Evolutionary conservation across 805 yeast species (phyloP).

Genomic region (Sugiyamaella floridensis): DNA sequence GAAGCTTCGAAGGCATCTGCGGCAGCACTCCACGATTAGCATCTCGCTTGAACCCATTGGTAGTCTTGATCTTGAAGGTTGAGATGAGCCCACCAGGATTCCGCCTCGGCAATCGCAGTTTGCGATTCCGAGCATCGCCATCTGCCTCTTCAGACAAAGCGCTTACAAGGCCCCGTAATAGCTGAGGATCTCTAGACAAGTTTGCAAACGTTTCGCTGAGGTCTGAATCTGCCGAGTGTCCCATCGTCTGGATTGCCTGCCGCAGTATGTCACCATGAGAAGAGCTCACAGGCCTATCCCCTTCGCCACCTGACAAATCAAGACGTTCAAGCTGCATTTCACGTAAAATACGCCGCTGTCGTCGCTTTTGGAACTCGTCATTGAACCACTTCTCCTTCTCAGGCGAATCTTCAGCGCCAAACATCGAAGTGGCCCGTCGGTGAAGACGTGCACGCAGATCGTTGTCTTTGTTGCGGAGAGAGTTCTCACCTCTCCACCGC

Average conservation of each 20-base stretch:
- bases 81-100: constrained; percentile 8
- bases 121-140: background rate
- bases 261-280: background rate
- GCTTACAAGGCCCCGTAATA: background rate
- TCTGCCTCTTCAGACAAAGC: background rate
- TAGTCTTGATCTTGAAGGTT: constrained; percentile 9
- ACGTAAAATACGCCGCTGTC: constrained; percentile 49
- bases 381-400: constrained; percentile 63
- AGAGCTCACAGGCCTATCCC: constrained; percentile 7
- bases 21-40: background rate
- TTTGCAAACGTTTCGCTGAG: constrained; percentile 4
- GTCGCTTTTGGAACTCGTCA: constrained; percentile 60
- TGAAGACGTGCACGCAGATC: constrained; percentile 74
- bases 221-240: background rate
- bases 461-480: constrained; percentile 76
- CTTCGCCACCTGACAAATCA: background rate
- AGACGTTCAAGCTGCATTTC: constrained; percentile 11
- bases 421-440: constrained; percentile 60
- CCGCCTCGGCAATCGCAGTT: background rate
- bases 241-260: background rate
- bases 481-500: constrained; percentile 76
- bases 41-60: background rate
- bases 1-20: constrained; percentile 7
- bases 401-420: constrained; percentile 54
- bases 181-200: constrained; percentile 3